Evolutionary conservation across 495 filamentous ascomycete species (phyloP), one percentile per base, ranked within the genome.

Genomic region (Daldinia bambusicola): DNA sequence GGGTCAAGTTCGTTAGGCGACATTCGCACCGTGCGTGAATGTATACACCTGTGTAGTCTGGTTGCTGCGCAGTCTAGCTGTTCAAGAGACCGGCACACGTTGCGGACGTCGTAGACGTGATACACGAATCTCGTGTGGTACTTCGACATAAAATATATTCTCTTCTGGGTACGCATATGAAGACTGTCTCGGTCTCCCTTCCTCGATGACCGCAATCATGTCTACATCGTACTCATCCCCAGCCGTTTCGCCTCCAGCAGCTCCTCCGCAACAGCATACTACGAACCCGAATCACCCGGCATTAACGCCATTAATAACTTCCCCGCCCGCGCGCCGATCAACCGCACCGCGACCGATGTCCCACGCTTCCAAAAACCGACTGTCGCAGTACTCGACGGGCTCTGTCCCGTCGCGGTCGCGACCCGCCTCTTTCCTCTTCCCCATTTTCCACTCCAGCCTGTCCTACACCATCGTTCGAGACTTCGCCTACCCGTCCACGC

Each of bases 401-500:
- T 78, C 89, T 83, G 79, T 93, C 86, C 81, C 84, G 83, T 77
- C 90, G 82, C 73, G 89, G 83, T 94, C 93, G 66, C 87, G 95
- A 69, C 91, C 93, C 41, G 84, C 85, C 70, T 93, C 93, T 20
- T 88, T 90, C 75, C 86, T 92, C 41, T 94, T 93, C 68, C 91
- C 94, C 2, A 78, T 91, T 71, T 97, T 94, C 81, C 91, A 93
- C 75, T 93, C 95, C 41, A 95, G 90, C 75, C 86, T 98, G n/a
- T 80, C 92, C 7, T 98, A 98, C 76, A 87, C 95, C 52, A 85
- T 91, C 7, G 94, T 99, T 36, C 91, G 96, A 70, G 95, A 99
- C 83, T 99, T 98, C 80, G 95, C 96, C 50, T 99, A 98, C 74
- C 89, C 93, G 6, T 71, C 86, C 13, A 84, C 84, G 18, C 92